Conservation (phyloP, 176 grass and related monocot species). For the Saccharum officinarum region DNA sequence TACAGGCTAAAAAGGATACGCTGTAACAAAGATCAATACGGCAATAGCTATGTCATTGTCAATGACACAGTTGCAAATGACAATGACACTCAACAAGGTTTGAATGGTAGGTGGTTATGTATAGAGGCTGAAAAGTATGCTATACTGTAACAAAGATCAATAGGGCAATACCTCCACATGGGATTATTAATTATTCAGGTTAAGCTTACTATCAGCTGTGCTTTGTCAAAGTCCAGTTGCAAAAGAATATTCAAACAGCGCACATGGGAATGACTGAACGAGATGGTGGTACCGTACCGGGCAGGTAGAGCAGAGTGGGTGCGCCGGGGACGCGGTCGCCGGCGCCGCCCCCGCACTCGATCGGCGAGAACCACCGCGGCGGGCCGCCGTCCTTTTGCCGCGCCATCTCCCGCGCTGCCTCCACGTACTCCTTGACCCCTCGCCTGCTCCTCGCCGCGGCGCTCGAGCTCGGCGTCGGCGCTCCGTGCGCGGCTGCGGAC, state of each 20-base stretch:
- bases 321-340: slow-evolving; percentile 42
- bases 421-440: slow-evolving; percentile 44
- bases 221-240: background rate
- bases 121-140: too few relatives aligned
- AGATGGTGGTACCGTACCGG: slow-evolving; percentile 57
- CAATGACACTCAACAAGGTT: too few relatives aligned
- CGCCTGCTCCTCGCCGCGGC: background rate
- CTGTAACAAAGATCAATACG: background rate
- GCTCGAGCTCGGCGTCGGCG: background rate
- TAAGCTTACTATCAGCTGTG: background rate
- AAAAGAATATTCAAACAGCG: slow-evolving; percentile 8
- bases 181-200: background rate
- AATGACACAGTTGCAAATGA: too few relatives aligned
- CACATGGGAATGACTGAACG: background rate
- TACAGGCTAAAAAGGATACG: background rate
- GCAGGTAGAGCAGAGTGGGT: slow-evolving; percentile 81
- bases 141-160: too few relatives aligned
- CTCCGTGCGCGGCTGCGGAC: background rate
- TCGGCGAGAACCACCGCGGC: slow-evolving; percentile 75
- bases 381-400: slow-evolving; percentile 45
- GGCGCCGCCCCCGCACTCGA: slow-evolving; percentile 46
- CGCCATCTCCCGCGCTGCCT: slow-evolving; percentile 41
- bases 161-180: background rate
- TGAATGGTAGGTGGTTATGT: too few relatives aligned
- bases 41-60: background rate